phyloP scores from a whole-genome alignment of 495 filamentous ascomycete species.

The Podospora pseudocomata region DNA sequence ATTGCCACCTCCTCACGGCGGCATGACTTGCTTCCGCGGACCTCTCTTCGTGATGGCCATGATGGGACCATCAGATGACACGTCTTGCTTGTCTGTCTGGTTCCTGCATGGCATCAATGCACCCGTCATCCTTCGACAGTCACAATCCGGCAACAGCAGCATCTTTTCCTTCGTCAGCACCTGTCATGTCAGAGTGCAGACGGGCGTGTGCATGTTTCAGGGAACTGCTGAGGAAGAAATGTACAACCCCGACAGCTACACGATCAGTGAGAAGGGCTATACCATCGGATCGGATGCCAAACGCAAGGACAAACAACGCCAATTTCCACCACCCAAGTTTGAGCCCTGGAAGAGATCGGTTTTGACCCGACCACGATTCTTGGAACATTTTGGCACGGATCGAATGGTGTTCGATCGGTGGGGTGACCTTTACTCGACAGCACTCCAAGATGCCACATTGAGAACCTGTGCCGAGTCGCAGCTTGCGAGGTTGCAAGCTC shows the following conservation, averaged over 20 bases:
- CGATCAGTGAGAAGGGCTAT: not conserved
- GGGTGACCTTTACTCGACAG: not conserved
- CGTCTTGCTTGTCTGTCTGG: slow-evolving; percentile 9
- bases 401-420: not conserved
- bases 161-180: slow-evolving; percentile 19
- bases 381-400: not conserved
- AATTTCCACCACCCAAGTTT: not conserved
- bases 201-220: slow-evolving; percentile 3
- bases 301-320: not conserved
- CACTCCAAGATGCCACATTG: not conserved
- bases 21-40: not conserved
- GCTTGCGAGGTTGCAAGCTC: not conserved
- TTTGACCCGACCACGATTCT: not conserved
- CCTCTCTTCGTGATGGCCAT: slow-evolving; percentile 13
- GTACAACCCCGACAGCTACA: not conserved
- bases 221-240: not conserved
- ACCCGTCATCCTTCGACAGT: slow-evolving; percentile 16
- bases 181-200: slow-evolving; percentile 13
- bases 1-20: not conserved
- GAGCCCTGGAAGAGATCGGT: not conserved
- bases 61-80: not conserved
- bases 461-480: not conserved
- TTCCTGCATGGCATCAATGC: slow-evolving; percentile 18
- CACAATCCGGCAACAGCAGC: not conserved
- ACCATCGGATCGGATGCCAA: not conserved